Evolutionary conservation across 2,329 filamentous ascomycete species (phyloP).

Genomic region (Cercospora beticola): DNA sequence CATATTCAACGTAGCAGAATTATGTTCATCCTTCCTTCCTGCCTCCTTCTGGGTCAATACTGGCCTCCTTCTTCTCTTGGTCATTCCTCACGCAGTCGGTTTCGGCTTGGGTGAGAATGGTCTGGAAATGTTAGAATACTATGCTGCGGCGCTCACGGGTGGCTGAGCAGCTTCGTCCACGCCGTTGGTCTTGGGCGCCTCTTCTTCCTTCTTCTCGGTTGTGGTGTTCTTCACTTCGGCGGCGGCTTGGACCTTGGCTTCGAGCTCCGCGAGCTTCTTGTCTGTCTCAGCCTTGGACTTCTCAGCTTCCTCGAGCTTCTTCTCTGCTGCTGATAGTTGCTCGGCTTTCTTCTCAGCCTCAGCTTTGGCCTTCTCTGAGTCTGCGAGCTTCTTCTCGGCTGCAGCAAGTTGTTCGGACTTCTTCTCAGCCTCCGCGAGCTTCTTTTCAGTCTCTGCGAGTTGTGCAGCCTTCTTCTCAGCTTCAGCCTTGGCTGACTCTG

Average conservation of each 20-base stretch:
- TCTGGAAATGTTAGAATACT: background rate
- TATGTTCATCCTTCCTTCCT: background rate
- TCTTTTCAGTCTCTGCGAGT: slow-evolving; percentile 1
- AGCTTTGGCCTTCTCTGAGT: background rate
- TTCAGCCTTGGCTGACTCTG: slow-evolving; percentile 9
- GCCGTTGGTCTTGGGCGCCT: slow-evolving; percentile 5
- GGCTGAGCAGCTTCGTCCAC: slow-evolving; percentile 5
- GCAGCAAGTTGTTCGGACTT: background rate
- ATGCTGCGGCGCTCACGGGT: slow-evolving; percentile 8
- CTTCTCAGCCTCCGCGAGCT: slow-evolving; percentile 4
- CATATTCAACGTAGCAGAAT: slow-evolving; percentile 6
- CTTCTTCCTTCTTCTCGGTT: slow-evolving; percentile 2
- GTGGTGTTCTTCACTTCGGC: slow-evolving; percentile 6
- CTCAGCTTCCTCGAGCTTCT: slow-evolving; percentile 9
- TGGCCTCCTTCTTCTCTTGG: background rate
- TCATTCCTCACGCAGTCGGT: background rate
- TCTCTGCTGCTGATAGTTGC: background rate
- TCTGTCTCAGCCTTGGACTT: slow-evolving; percentile 1
- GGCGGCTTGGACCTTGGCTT: slow-evolving; percentile 10
- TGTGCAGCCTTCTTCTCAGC: background rate
- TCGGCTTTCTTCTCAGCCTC: background rate
- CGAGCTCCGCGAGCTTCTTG: slow-evolving; percentile 13
- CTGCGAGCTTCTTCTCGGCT: slow-evolving; percentile 11
- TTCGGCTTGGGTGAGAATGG: background rate
- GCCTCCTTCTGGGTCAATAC: background rate